Conservation (phyloP, 2,329 filamentous ascomycete genomes). For the Elsinoe australis region DNA sequence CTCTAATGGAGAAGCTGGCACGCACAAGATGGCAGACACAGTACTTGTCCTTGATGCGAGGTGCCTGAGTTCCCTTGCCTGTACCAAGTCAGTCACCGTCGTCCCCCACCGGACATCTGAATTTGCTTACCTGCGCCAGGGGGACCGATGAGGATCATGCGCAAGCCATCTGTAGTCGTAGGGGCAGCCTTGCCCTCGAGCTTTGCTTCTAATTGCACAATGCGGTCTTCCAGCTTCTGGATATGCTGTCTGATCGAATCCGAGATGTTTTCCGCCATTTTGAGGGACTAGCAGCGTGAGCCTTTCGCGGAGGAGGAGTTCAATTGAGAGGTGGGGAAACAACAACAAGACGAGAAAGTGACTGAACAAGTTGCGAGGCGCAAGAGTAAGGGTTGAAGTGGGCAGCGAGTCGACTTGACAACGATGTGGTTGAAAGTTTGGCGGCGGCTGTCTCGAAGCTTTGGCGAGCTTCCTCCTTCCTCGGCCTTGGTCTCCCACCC, state of each 20-base stretch:
- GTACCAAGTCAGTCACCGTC: slow-evolving; percentile 18
- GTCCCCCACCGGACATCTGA: slow-evolving; percentile 17
- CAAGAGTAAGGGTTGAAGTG: too few relatives aligned
- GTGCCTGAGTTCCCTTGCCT: slow-evolving; percentile 99
- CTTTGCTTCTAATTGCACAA: slow-evolving; percentile 74
- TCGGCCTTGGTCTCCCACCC: background rate
- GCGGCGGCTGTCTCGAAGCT: background rate
- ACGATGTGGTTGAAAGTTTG: background rate
- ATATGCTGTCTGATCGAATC: slow-evolving; percentile 79
- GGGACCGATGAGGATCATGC: slow-evolving; percentile 96
- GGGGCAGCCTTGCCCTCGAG: slow-evolving; percentile 45
- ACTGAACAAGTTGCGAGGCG: background rate
- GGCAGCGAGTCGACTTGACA: background rate
- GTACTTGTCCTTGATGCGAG: slow-evolving; percentile 97
- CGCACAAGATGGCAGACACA: slow-evolving; percentile 89
- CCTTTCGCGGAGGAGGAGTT: background rate
- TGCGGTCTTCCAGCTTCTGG: slow-evolving; percentile 72
- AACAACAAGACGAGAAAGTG: background rate
- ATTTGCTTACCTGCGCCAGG: slow-evolving; percentile 79
- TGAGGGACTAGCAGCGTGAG: slow-evolving; percentile 24
- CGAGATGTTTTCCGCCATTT: slow-evolving; percentile 78
- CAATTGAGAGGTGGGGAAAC: background rate
- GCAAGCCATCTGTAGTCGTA: slow-evolving; percentile 53
- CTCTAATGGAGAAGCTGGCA: background rate
- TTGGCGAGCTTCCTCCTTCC: background rate